Percentiles rank a stretch among this genome's conserved stretches.
Evolutionary conservation across 352 stramenopile genomes (phyloP).

Genomic region (Pythium pyrilobum): DNA sequence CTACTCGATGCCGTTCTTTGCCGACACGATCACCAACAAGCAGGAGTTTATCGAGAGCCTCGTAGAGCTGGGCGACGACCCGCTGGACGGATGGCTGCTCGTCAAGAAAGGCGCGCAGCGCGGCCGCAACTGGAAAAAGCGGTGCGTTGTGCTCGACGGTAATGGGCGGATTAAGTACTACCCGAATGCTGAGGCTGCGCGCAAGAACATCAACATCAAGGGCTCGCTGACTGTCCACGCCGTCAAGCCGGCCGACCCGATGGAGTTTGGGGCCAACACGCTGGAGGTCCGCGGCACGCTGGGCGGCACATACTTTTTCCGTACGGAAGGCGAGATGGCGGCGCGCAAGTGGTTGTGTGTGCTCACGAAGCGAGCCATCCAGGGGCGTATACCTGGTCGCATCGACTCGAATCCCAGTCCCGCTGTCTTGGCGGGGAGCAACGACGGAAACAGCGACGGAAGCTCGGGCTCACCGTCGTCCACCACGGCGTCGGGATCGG

Average conservation of each 20-base stretch:
- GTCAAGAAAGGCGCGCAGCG: slow-evolving; percentile 72
- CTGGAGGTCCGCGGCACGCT: slow-evolving; percentile 70
- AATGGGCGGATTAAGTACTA: slow-evolving; percentile 79
- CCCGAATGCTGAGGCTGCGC: slow-evolving; percentile 68
- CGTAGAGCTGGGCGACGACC: slow-evolving; percentile 58
- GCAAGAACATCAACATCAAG: slow-evolving; percentile 76
- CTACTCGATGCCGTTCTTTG: slow-evolving; percentile 75
- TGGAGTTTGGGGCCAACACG: slow-evolving; percentile 71
- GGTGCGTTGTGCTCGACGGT: slow-evolving; percentile 67
- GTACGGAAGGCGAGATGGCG: slow-evolving; percentile 69
- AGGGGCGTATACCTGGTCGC: slow-evolving; percentile 55
- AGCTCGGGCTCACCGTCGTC: neutral
- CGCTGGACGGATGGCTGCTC: slow-evolving; percentile 69
- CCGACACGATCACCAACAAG: slow-evolving; percentile 67
- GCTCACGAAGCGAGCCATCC: slow-evolving; percentile 76
- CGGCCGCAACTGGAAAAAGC: slow-evolving; percentile 82
- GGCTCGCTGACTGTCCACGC: slow-evolving; percentile 68
- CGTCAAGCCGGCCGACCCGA: slow-evolving; percentile 64
- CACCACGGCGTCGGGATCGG: neutral
- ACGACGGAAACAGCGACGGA: neutral
- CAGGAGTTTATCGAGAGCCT: slow-evolving; percentile 69
- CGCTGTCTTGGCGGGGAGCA: slow-evolving; percentile 15
- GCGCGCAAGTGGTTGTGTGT: slow-evolving; percentile 78
- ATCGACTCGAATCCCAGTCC: slow-evolving; percentile 52
- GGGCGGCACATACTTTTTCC: slow-evolving; percentile 79